A percentile compares a stretch with the other conserved stretches of the same genome.
Evolutionary conservation across 208 protist genomes (phyloP).

Genomic region (Trypanosoma lewisi): DNA sequence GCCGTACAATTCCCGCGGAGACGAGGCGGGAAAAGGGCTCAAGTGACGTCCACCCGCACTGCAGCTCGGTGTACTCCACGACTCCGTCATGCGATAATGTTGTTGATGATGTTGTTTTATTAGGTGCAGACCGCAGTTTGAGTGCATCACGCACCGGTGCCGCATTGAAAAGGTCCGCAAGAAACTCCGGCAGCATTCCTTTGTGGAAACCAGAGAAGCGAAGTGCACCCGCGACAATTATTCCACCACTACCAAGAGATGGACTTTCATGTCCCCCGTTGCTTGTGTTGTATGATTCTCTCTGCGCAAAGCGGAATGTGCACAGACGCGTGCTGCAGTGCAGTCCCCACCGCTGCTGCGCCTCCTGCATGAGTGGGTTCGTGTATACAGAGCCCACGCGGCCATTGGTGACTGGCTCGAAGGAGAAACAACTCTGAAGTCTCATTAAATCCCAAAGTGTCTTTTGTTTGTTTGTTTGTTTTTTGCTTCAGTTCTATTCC

Average conservation of each 20-base stretch:
- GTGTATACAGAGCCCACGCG: conserved; percentile 6
- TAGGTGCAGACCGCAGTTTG: background rate
- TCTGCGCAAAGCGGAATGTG: conserved; percentile 22
- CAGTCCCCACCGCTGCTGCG: conserved; percentile 20
- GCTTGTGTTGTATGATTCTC: background rate
- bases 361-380: conserved; percentile 15
- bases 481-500: background rate
- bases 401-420: background rate
- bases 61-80: conserved; percentile 25
- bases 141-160: conserved; percentile 24
- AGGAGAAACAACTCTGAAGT: conserved; percentile 5
- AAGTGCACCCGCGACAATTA: background rate
- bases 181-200: conserved; percentile 39
- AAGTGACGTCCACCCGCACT: conserved; percentile 36
- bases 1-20: conserved; percentile 33
- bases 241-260: background rate
- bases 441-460: background rate
- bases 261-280: background rate
- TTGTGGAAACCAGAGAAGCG: conserved; percentile 41
- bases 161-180: conserved; percentile 28
- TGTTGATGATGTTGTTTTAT: too few species aligned
- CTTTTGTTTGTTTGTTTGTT: too few species aligned
- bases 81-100: background rate
- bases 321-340: conserved; percentile 9
- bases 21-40: conserved; percentile 34